Evolutionary conservation across 768 basidiomycete genomes (phyloP).

Genomic region (Pulveroboletus ravenelii): DNA sequence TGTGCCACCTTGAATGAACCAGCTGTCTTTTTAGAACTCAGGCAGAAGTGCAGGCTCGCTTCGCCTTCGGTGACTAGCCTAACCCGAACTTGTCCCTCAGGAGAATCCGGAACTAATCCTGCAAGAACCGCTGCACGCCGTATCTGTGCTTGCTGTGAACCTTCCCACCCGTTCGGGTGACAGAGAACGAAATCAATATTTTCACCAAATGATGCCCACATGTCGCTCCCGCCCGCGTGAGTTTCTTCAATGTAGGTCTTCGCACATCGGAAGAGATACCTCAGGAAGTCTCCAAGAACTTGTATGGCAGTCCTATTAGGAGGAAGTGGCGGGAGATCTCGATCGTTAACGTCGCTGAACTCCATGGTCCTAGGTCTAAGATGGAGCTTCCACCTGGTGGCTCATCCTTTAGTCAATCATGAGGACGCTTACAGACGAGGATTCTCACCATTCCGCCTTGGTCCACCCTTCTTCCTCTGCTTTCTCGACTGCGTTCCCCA

Average conservation of each 20-base stretch:
- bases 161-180: too few species aligned
- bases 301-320: constrained; percentile 37
- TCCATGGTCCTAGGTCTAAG: constrained; percentile 27
- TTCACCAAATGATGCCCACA: constrained; percentile 37
- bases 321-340: constrained; percentile 42
- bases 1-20: constrained; percentile 21
- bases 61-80: too few species aligned
- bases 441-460: constrained; percentile 29
- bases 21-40: too few species aligned
- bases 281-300: constrained; percentile 46
- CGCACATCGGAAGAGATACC: constrained; percentile 11
- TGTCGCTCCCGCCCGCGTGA: constrained; percentile 36
- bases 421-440: neutral
- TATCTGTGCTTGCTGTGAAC: too few species aligned
- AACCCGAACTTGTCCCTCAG: constrained; percentile 32
- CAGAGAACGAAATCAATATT: too few species aligned
- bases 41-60: too few species aligned
- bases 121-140: too few species aligned
- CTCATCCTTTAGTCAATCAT: constrained; percentile 2
- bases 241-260: constrained; percentile 42
- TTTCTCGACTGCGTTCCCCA: constrained; percentile 32
- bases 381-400: constrained; percentile 35
- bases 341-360: constrained; percentile 22
- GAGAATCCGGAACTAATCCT: constrained; percentile 23
- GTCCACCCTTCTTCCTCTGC: constrained; percentile 37